These are phyloP conservation scores for Phialemonium atrogriseum DNA, from an alignment of 2,329 filamentous ascomycete genomes.

Conservation along the genomic window DNA sequence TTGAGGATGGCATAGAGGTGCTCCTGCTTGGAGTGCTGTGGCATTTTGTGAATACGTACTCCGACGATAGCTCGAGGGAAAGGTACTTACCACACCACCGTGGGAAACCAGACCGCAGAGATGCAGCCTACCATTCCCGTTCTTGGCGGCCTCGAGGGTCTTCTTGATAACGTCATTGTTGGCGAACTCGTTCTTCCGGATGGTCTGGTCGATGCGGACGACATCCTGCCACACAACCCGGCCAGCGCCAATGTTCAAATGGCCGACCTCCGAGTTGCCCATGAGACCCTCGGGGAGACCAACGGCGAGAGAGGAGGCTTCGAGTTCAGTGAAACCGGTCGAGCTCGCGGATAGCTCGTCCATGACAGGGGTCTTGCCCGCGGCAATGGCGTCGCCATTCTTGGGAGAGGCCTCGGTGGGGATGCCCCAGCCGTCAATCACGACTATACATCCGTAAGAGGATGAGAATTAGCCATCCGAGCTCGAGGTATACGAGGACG, in stretches of 20 bases:
- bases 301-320: conserved; percentile 92
- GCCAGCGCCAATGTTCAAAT: conserved; percentile 96
- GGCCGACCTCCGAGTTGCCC: conserved; percentile 98
- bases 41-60: conserved; percentile 9
- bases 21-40: conserved; percentile 82
- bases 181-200: conserved; percentile 76
- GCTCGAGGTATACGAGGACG: conserved; percentile 46
- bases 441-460: conserved; percentile 57
- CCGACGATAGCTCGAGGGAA: neutral
- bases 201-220: conserved; percentile 87
- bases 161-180: conserved; percentile 68
- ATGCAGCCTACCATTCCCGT: conserved; percentile 86
- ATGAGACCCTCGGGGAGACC: conserved; percentile 94
- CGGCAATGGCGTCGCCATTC: conserved; percentile 90
- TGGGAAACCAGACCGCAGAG: conserved; percentile 88
- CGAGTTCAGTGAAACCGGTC: conserved; percentile 84
- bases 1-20: conserved; percentile 83
- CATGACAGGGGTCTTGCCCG: conserved; percentile 90
- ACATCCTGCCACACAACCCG: conserved; percentile 98
- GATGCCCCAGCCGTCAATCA: conserved; percentile 98
- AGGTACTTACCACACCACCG: conserved; percentile 64
- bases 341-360: conserved; percentile 77
- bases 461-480: conserved; percentile 51
- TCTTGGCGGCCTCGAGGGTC: conserved; percentile 71
- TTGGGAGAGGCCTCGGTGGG: conserved; percentile 71